Conservation (phyloP, 78 protist species). For the Planoprotostelium fungivorum region DNA sequence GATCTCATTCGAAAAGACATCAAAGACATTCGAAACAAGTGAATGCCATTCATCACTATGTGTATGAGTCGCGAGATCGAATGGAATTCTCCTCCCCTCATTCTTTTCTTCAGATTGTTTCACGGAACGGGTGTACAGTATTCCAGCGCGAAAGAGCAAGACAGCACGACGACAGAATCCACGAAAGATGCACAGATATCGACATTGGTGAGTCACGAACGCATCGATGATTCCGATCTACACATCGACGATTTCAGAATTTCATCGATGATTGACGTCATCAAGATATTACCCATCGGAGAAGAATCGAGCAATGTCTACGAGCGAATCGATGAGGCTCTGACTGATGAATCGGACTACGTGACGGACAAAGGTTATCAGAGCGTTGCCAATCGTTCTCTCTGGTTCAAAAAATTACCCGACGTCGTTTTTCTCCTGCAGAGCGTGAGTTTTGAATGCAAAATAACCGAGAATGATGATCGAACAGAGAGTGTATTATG, state of each 20-base stretch:
- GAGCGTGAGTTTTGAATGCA: conserved; percentile 2
- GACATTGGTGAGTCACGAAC: neutral
- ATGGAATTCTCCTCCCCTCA: neutral
- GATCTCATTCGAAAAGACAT: too few relatives aligned
- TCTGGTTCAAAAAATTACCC: neutral
- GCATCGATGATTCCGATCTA: neutral
- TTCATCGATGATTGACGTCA: neutral
- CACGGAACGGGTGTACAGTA: neutral
- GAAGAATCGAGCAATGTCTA: neutral
- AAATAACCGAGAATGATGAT: too few relatives aligned
- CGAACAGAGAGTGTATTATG: neutral
- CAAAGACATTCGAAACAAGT: too few relatives aligned
- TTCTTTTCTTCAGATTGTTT: neutral
- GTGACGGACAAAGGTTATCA: neutral
- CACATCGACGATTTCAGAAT: neutral
- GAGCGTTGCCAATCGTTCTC: neutral
- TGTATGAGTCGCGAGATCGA: too few relatives aligned
- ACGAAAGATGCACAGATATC: neutral
- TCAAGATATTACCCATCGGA: neutral
- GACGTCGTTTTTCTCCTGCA: neutral
- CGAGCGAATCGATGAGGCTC: neutral
- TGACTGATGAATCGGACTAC: neutral
- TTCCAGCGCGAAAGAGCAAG: neutral
- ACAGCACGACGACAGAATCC: neutral
- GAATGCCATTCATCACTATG: too few relatives aligned